Evolutionary conservation across 2,329 filamentous ascomycete genomes (phyloP).

Genomic region (Claviceps purpurea): DNA sequence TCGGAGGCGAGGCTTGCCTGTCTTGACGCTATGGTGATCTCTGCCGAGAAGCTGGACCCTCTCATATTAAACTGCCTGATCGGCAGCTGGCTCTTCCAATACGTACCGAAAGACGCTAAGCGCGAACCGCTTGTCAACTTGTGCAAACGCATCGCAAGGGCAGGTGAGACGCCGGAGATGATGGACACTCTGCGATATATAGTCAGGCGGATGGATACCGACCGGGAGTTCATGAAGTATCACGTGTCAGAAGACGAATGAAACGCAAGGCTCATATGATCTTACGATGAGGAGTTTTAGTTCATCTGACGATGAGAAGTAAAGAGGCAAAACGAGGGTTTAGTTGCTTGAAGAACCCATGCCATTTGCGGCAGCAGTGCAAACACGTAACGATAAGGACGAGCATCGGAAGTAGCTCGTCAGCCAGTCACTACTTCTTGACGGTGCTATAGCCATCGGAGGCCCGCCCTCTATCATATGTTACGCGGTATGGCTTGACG

Average conservation of each 20-base stretch:
- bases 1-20: constrained; percentile 29
- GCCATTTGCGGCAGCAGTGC: too few species aligned
- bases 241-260: not conserved
- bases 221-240: constrained; percentile 6
- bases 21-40: constrained; percentile 22
- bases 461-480: too few species aligned
- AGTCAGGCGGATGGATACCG: constrained; percentile 4
- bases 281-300: too few species aligned
- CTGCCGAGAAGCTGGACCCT: constrained; percentile 14
- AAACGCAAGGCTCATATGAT: too few species aligned
- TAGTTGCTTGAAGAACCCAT: too few species aligned
- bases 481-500: too few species aligned
- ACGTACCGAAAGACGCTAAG: constrained; percentile 17
- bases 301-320: not conserved
- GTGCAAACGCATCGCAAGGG: constrained; percentile 18
- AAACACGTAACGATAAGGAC: too few species aligned
- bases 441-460: too few species aligned
- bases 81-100: constrained; percentile 13
- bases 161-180: constrained; percentile 13
- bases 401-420: too few species aligned
- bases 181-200: constrained; percentile 6
- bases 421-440: too few species aligned
- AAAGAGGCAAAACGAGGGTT: too few species aligned
- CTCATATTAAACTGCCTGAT: constrained; percentile 20
- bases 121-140: constrained; percentile 14